Evolutionary conservation across 2,329 filamentous ascomycete species (phyloP), one percentile per base, ranked within the genome.

Genomic region (Fusarium decemcellulare): DNA sequence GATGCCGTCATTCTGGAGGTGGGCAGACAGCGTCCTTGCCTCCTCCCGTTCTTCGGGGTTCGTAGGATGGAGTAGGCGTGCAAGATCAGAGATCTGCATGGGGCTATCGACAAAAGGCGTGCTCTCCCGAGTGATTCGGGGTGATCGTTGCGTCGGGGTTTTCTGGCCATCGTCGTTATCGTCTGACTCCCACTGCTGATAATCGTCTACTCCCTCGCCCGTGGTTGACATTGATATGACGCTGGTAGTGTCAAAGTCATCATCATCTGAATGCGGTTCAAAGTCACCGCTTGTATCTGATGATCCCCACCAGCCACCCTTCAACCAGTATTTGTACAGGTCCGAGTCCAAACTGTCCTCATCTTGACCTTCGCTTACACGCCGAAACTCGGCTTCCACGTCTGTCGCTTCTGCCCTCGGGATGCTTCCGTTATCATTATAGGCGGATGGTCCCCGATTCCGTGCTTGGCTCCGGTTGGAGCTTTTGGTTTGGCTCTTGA

Each of bases 281-380:
- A 95, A 98, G 67, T 95, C 92, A 30, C 92, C 93, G 74, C 93
- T 97, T 6, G 86, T 85, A 77, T 98, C 95, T 34, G 91, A 85
- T 15, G 91, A 90, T 2, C 95, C 95, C 90, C 94, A 98, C 82
- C 93, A 93, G 8, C 93, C 94, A 18, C 93, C 94, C 57, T 86
- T 84, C 55, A 92, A 90, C 92, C 94, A 98, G 88, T 95, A 96
- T 32, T 85, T 84, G 77, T 98, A 98, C 2, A 98, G 82, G 62
- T 90, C 91, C 3, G 87, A 85, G 68, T 95, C 92, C 3, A 98
- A 83, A 40, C 88, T 87, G 30, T 87, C 86, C 72, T 96, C 92
- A 42, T 90, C 74, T 75, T 80, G 76, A 57, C 77, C 74, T 12
- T 71, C 71, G 8, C 78, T 59, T 51, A 89, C 85, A 57, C 88